Conservation (phyloP, 2,329 filamentous ascomycete genomes). For the Sphaerostilbella broomeana region DNA sequence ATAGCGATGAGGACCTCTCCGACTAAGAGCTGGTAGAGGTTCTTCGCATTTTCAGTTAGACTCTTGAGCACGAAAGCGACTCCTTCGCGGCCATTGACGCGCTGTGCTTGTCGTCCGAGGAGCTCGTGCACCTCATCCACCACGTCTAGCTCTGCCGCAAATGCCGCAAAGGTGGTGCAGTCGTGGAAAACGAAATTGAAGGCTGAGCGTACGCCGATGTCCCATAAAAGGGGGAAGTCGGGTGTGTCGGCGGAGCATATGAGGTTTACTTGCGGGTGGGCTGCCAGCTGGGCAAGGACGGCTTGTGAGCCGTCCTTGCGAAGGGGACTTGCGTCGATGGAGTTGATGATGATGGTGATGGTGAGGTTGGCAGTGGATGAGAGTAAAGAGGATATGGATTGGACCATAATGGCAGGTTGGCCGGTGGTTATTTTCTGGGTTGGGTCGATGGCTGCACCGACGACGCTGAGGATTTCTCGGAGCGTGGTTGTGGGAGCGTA, state of each 20-base stretch:
- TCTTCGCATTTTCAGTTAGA: conserved; percentile 85
- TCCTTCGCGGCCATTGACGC: conserved; percentile 83
- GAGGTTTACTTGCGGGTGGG: conserved; percentile 64
- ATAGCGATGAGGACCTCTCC: conserved; percentile 72
- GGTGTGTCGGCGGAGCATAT: conserved; percentile 82
- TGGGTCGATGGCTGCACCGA: conserved; percentile 57
- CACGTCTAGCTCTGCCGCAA: conserved; percentile 66
- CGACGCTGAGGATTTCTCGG: conserved; percentile 61
- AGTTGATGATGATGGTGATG: conserved; percentile 73
- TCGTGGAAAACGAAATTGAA: conserved; percentile 91
- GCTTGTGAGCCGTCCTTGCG: conserved; percentile 65
- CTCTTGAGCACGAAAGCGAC: conserved; percentile 86
- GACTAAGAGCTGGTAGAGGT: conserved; percentile 76
- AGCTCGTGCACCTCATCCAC: conserved; percentile 88
- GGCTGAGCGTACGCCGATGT: conserved; percentile 72
- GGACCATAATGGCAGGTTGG: conserved; percentile 62
- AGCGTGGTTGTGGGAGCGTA: conserved; percentile 62
- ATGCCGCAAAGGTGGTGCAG: conserved; percentile 79
- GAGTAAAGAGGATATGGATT: conserved; percentile 58
- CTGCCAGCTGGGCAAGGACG: conserved; percentile 68
- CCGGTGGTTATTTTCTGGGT: conserved; percentile 46
- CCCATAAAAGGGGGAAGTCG: conserved; percentile 83
- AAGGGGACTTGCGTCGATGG: conserved; percentile 72
- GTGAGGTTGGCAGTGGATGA: conserved; percentile 29
- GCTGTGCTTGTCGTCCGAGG: conserved; percentile 70